A percentile compares a stretch with the other conserved stretches of the same genome.
Conservation (phyloP, 495 filamentous ascomycete genomes). For the Aspergillus heteromorphus region DNA sequence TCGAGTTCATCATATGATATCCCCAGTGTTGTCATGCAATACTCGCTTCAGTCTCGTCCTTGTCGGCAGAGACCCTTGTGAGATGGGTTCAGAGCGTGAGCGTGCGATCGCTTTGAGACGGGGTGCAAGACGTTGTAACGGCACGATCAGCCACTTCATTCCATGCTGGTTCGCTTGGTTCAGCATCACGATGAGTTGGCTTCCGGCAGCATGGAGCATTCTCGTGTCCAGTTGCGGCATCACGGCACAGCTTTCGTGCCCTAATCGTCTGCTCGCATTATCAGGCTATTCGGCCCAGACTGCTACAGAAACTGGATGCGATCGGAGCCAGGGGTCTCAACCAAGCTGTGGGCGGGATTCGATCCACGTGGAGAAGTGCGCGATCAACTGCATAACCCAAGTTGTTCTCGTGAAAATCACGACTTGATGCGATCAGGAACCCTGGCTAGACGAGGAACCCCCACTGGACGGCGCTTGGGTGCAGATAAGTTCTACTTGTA, state of each 20-base stretch:
- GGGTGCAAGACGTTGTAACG: no score
- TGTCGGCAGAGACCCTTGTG: neutral
- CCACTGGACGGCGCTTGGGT: conserved; percentile 27
- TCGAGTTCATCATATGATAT: no score
- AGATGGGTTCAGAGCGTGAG: no score
- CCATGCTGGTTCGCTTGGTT: no score
- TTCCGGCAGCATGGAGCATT: neutral
- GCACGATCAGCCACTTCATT: no score
- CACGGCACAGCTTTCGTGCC: neutral
- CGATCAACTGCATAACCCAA: neutral
- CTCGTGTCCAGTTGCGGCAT: neutral
- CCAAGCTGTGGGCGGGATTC: neutral
- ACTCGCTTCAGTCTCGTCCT: neutral
- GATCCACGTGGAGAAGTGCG: neutral
- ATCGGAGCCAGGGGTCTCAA: neutral
- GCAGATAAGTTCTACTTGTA: conserved; percentile 38
- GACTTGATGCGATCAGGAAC: no score
- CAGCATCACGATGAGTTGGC: no score
- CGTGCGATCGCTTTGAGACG: no score
- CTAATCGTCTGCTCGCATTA: neutral
- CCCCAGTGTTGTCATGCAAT: neutral
- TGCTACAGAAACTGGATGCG: neutral
- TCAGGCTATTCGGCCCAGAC: no score
- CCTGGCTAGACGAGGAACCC: conserved; percentile 11
- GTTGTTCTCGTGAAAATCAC: no score